Evolutionary conservation across 2,329 filamentous ascomycete species (phyloP), one percentile per base, ranked within the genome.

Genomic region (Coniochaeta sp.): DNA sequence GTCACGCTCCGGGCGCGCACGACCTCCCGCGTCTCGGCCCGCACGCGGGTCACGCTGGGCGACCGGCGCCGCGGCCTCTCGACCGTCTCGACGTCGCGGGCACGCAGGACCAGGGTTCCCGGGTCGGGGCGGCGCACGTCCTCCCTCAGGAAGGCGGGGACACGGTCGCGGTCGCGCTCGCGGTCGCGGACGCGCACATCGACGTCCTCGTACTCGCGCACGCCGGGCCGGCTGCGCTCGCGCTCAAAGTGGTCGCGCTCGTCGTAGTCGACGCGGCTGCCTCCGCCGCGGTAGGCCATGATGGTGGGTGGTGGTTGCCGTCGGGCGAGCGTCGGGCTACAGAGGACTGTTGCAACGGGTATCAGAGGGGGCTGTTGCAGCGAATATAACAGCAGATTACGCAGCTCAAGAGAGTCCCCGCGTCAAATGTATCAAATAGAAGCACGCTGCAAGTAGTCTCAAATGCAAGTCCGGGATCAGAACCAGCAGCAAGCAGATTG

Each of bases 11-110:
- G 72, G 26, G 75, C 71, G 44, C 78, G 72, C 58, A 74, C 70
- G 19, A 80, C 66, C 57, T 78, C 68, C 47, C 79, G 76, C 2
- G 56, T 58, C 65, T 81, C 77, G 54, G 54, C 34, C 34, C 75
- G 72, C 55, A 75, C 69, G 8, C 74, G 74, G 19, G 75, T 62
- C 12, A 73, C 69, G 57, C 68, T 72, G 26, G 78, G 78, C 61
- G 76, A 79, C 58, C 76, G 77, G 58, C 76, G 75, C 58, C 81
- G 74, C 40, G 72, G 70, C 47, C 75, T 73, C 68, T 84, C 81
- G 61, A 81, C 67, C 0, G 79, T 82, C 72, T 85, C 82, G 57
- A 84, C 74, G 60, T 85, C 81, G 54, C 81, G 77, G 65, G 80
- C 73, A 58, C 82, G 79, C 55, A 85, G 75, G 19, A 85, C 82